Evolutionary conservation across 306 rosid genomes (phyloP).

Genomic region (Glycine tomentella): DNA sequence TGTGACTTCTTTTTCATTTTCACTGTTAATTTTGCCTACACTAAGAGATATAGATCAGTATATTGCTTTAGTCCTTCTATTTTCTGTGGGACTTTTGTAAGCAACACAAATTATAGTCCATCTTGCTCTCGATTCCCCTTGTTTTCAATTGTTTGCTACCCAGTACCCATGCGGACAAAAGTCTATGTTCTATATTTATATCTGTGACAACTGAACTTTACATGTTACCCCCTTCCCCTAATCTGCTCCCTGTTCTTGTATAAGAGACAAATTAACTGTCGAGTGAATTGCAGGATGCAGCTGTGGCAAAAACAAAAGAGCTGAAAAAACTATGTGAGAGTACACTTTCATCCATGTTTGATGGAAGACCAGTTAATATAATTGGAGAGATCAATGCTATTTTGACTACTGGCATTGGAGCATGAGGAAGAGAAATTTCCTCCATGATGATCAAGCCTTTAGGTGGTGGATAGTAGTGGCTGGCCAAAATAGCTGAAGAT

Average conservation of each 20-base stretch:
- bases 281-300: slow-evolving; percentile 72
- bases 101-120: too few relatives aligned
- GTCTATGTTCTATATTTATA: background rate
- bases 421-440: slow-evolving; percentile 46
- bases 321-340: slow-evolving; percentile 81
- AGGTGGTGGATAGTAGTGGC: too few relatives aligned
- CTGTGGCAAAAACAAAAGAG: slow-evolving; percentile 73
- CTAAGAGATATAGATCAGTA: background rate
- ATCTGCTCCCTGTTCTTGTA: too few relatives aligned
- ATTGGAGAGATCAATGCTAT: slow-evolving; percentile 89
- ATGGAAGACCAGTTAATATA: slow-evolving; percentile 89
- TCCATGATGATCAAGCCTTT: background rate
- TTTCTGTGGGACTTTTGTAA: too few relatives aligned
- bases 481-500: slow-evolving; percentile 17
- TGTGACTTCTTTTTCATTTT: background rate
- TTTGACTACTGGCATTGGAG: slow-evolving; percentile 70
- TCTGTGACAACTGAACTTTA: too few relatives aligned
- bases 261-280: slow-evolving; percentile 18
- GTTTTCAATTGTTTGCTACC: slow-evolving; percentile 18
- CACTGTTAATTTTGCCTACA: background rate
- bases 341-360: slow-evolving; percentile 86
- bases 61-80: background rate
- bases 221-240: too few relatives aligned
- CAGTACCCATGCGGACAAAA: too few relatives aligned
- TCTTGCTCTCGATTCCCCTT: background rate